These are phyloP conservation scores for Ploettnerulaceae sp. DNA, from an alignment of 2,329 filamentous ascomycete genomes.

Conservation along the genomic window DNA sequence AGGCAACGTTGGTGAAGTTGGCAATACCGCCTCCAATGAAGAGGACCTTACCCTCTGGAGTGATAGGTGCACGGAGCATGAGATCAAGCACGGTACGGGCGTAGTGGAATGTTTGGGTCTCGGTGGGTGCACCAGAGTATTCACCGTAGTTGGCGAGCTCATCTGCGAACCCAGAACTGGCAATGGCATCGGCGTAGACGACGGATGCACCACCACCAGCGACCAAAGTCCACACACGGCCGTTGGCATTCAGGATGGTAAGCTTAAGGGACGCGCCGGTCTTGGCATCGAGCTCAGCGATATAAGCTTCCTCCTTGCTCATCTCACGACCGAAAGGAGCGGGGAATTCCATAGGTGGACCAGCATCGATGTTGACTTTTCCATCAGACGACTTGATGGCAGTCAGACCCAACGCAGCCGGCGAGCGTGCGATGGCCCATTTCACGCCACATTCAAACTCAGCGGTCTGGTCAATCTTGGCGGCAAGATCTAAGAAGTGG, in stretches of 20 bases:
- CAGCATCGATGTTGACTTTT: constrained; percentile 91
- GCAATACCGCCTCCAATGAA: constrained; percentile 99
- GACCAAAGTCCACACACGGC: constrained; percentile 96
- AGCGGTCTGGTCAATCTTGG: constrained; percentile 97
- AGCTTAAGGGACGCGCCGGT: constrained; percentile 98
- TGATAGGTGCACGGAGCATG: constrained; percentile 85
- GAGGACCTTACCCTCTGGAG: constrained; percentile 91
- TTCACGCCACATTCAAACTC: constrained; percentile 99
- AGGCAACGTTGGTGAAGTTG: constrained; percentile 99
- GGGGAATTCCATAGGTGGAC: constrained; percentile 97
- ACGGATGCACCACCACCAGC: constrained; percentile 99
- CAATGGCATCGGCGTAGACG: constrained; percentile 98
- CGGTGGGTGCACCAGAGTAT: constrained; percentile 97
- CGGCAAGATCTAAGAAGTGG: constrained; percentile 96
- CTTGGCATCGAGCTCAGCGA: constrained; percentile 97
- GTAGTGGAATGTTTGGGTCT: constrained; percentile 99
- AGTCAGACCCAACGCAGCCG: constrained; percentile 80
- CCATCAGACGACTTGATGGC: constrained; percentile 56
- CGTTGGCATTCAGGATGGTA: constrained; percentile 85
- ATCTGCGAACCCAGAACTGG: constrained; percentile 87
- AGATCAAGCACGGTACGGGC: constrained; percentile 94
- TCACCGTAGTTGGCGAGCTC: constrained; percentile 99
- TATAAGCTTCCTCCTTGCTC: constrained; percentile 98
- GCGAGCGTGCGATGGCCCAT: constrained; percentile 94
- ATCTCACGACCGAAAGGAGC: constrained; percentile 98